phyloP scores from a whole-genome alignment of 202 grass and related monocot genomes.

The Saccharum hybrid region DNA sequence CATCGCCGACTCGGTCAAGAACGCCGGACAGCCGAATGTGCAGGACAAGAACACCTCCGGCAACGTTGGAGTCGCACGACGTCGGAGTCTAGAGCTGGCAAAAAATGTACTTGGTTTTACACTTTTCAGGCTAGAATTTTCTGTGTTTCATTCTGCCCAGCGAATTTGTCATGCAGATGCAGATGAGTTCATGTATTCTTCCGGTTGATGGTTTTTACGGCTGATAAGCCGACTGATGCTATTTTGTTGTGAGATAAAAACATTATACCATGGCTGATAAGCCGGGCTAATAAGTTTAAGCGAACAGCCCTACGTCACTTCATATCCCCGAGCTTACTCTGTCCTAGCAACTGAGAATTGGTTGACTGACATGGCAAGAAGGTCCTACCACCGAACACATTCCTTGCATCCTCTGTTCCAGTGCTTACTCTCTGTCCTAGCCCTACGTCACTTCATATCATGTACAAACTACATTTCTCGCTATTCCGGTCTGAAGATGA shows the following conservation, averaged over 20 bases:
- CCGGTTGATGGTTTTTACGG: no score
- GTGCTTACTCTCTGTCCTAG: neutral
- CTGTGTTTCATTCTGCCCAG: neutral
- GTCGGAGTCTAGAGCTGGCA: neutral
- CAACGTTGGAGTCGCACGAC: neutral
- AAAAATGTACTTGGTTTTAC: neutral
- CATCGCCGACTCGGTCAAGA: conserved; percentile 3
- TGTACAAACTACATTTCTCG: no score
- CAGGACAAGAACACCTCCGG: conserved; percentile 19
- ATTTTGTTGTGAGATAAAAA: no score
- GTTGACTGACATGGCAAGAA: neutral
- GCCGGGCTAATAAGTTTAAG: no score
- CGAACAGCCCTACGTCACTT: no score
- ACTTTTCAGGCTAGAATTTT: neutral
- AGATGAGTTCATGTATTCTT: neutral
- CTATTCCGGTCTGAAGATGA: neutral
- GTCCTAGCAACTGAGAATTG: neutral
- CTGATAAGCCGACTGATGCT: no score
- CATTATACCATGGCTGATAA: no score
- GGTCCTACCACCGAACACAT: neutral
- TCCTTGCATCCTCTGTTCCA: neutral
- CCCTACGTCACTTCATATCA: no score
- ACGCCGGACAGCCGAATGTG: neutral
- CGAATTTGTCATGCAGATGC: neutral
- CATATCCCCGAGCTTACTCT: no score